phyloP scores from a whole-genome alignment of 306 rosid species.

The Fagus crenata region DNA sequence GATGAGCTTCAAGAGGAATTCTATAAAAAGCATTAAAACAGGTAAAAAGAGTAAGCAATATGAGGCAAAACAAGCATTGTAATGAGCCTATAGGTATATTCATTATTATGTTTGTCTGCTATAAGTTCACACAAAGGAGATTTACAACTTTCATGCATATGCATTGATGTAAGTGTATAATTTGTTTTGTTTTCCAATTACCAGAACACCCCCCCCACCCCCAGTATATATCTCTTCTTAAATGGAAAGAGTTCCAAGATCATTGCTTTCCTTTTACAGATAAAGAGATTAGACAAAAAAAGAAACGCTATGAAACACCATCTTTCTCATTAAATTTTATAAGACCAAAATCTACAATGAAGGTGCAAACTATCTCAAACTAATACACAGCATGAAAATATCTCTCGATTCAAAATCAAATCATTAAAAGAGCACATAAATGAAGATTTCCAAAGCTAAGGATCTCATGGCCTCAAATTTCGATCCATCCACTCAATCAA shows the following conservation, averaged over 20 bases:
- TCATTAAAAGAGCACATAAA: not conserved
- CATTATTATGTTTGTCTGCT: not conserved
- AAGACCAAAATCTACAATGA: not conserved
- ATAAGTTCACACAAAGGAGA: not conserved
- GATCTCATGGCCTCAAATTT: not conserved
- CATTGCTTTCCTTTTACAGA: not conserved
- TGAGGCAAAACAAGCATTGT: not conserved
- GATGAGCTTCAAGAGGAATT: slow-evolving; percentile 31
- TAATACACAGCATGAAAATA: not conserved
- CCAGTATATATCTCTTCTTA: not conserved
- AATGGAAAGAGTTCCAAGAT: not conserved
- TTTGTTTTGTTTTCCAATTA: not conserved
- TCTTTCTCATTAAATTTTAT: not conserved
- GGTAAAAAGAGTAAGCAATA: slow-evolving; percentile 10
- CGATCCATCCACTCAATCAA: not conserved
- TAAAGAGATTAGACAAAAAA: not conserved
- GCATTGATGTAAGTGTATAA: not conserved
- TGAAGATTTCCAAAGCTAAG: not conserved
- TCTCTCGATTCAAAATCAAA: not conserved
- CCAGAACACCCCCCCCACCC: not conserved
- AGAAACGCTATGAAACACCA: not conserved
- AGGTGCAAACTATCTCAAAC: not conserved
- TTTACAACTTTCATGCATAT: not conserved
- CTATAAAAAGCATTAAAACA: slow-evolving; percentile 19
- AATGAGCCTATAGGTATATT: not conserved